A percentile compares a stretch with the other conserved stretches of the same genome.
These are phyloP conservation scores for Apiospora rasikravindrae DNA, from an alignment of 2,329 filamentous ascomycete species.

Conservation along the genomic window DNA sequence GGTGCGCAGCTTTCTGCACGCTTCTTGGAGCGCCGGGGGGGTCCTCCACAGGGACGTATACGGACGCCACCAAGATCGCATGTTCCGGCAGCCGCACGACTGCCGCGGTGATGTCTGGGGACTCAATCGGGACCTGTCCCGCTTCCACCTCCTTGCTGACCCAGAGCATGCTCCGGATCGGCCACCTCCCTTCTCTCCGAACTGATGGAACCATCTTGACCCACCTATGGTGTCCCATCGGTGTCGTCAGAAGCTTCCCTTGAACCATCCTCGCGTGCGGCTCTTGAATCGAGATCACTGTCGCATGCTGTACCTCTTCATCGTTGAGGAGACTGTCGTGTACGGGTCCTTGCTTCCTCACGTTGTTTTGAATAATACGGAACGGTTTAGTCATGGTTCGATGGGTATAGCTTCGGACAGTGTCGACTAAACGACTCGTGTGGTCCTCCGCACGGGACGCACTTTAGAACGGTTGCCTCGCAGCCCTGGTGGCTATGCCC, in stretches of 20 bases:
- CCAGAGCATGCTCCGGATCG: slow-evolving; percentile 15
- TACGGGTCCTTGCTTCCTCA: neutral
- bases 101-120: slow-evolving; percentile 12
- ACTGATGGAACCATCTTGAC: slow-evolving; percentile 13
- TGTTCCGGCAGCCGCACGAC: neutral
- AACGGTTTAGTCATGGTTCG: slow-evolving; percentile 3
- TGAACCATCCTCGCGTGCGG: too few relatives aligned
- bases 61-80: neutral
- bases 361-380: neutral
- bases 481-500: slow-evolving; percentile 30
- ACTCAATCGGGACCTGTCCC: slow-evolving; percentile 6
- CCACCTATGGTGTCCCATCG: slow-evolving; percentile 3
- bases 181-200: slow-evolving; percentile 7
- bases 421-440: slow-evolving; percentile 2
- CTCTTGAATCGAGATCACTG: slow-evolving; percentile 13
- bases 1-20: slow-evolving; percentile 14
- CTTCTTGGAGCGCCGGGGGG: slow-evolving; percentile 1
- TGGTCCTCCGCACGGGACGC: slow-evolving; percentile 4
- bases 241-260: too few relatives aligned
- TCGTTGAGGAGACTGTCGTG: slow-evolving; percentile 13
- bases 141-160: slow-evolving; percentile 16
- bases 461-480: slow-evolving; percentile 17
- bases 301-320: neutral
- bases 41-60: slow-evolving; percentile 6
- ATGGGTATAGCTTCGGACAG: slow-evolving; percentile 9